Conservation (phyloP, 2,329 filamentous ascomycete genomes). For the Aspergillus japonicus region DNA sequence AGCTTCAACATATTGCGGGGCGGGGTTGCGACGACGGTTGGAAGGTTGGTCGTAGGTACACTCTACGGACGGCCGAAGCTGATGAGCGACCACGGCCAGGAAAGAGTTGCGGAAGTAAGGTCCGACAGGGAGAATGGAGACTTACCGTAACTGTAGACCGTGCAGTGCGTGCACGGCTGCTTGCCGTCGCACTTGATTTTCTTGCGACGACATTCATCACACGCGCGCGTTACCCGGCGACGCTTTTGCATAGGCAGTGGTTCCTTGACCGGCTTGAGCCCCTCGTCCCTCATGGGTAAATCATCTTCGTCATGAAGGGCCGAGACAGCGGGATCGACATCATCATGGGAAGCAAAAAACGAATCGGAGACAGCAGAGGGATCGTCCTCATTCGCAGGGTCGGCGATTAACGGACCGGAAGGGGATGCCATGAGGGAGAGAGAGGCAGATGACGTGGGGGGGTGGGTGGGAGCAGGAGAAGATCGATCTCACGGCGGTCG, state of each 20-base stretch:
- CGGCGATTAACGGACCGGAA: conserved; percentile 22
- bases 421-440: conserved; percentile 26
- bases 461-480: neutral
- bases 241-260: conserved; percentile 68
- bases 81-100: conserved; percentile 1
- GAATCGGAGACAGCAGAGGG: conserved; percentile 21
- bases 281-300: conserved; percentile 17
- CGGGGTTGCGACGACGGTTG: conserved; percentile 84
- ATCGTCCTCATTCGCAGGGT: conserved; percentile 32
- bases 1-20: conserved; percentile 89
- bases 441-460: conserved; percentile 5
- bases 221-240: conserved; percentile 74
- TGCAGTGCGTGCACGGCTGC: conserved; percentile 91
- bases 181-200: conserved; percentile 88
- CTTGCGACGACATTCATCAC: conserved; percentile 78
- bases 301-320: conserved; percentile 21
- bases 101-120: neutral
- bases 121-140: neutral
- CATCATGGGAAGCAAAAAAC: conserved; percentile 22
- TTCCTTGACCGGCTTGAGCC: conserved; percentile 29
- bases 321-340: conserved; percentile 12
- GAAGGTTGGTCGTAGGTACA: conserved; percentile 96
- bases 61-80: conserved; percentile 53
- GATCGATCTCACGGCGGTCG: conserved; percentile 17
- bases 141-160: conserved; percentile 96